Evolutionary conservation across 2,329 filamentous ascomycete genomes (phyloP).

Genomic region (Sphaerulina vaccinii): DNA sequence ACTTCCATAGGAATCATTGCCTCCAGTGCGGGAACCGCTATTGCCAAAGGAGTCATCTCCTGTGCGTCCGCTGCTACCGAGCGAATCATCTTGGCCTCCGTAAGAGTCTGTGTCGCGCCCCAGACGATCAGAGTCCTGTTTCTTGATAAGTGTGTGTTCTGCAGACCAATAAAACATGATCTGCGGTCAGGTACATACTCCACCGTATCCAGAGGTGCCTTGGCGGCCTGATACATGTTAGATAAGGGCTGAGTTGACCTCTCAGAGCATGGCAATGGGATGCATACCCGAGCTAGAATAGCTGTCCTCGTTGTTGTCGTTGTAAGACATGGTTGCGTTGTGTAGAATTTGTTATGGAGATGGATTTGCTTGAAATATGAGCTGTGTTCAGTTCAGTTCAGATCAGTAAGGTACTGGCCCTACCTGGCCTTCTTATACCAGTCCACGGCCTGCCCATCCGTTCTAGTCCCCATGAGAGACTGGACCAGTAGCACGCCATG

Average conservation of each 20-base stretch:
- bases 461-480: background rate
- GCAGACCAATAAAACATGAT: conserved; percentile 10
- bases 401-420: no score
- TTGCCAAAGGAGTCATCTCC: conserved; percentile 16
- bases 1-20: conserved; percentile 21
- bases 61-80: conserved; percentile 18
- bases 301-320: conserved; percentile 17
- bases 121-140: background rate
- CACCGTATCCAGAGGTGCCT: conserved; percentile 13
- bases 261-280: background rate
- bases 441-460: no score
- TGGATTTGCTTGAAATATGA: background rate
- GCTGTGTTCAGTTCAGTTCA: background rate
- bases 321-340: conserved; percentile 20
- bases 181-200: conserved; percentile 16
- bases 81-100: conserved; percentile 12
- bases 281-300: conserved; percentile 12
- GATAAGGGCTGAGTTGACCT: conserved; percentile 8
- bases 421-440: no score
- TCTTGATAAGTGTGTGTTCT: conserved; percentile 20
- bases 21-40: conserved; percentile 17
- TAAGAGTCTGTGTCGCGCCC: conserved; percentile 6
- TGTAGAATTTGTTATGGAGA: background rate
- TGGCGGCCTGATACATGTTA: conserved; percentile 16
- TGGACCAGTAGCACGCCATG: background rate